A percentile compares a stretch with the other conserved stretches of the same genome.
phyloP scores from a whole-genome alignment of 163 green algal species.

The Chlorella variabilis region DNA sequence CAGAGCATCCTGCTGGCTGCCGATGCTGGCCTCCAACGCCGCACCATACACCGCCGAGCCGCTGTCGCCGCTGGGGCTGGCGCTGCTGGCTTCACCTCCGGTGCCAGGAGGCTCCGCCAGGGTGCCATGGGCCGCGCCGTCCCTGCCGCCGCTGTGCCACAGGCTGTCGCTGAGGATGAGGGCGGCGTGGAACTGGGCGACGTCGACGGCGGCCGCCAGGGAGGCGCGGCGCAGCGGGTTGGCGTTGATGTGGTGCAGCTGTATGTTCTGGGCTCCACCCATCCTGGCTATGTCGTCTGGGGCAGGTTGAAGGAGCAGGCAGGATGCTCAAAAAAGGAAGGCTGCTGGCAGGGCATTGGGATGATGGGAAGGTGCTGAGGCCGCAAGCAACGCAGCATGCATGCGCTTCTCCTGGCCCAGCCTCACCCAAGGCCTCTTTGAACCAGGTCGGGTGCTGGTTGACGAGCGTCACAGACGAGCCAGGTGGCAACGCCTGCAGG shows the following conservation, averaged over 20 bases:
- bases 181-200: not conserved
- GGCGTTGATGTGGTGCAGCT: not conserved
- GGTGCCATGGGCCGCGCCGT: too few species aligned
- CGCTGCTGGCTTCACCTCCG: too few species aligned
- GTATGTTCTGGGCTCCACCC: not conserved
- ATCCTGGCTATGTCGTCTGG: not conserved
- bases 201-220: not conserved
- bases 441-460: constrained; percentile 6
- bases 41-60: not conserved
- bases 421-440: not conserved
- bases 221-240: not conserved
- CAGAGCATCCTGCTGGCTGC: not conserved
- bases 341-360: too few species aligned
- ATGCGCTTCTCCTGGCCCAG: too few species aligned
- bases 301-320: too few species aligned
- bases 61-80: not conserved
- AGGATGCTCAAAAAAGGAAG: too few species aligned
- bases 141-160: not conserved
- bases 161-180: not conserved
- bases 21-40: not conserved
- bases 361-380: too few species aligned
- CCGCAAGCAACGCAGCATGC: too few species aligned
- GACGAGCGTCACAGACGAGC: constrained; percentile 40
- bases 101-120: too few species aligned
- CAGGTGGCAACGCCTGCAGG: constrained; percentile 32